Evolutionary conservation across 2,329 filamentous ascomycete species (phyloP).

Genomic region (Colletotrichum agaves): DNA sequence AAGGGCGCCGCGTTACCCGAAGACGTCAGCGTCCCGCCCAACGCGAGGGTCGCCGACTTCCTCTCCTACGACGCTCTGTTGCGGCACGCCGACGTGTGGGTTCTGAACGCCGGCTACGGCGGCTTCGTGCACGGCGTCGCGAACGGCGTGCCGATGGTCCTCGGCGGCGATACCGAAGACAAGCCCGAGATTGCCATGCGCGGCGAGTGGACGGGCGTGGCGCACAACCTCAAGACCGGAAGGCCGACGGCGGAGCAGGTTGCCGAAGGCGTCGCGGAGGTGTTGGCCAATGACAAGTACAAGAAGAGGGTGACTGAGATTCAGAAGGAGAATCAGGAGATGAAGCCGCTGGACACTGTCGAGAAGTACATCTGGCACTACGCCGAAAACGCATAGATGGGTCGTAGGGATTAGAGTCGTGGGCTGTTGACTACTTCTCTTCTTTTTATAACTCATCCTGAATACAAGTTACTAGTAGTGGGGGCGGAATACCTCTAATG

Average conservation of each 20-base stretch:
- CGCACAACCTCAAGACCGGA: conserved; percentile 54
- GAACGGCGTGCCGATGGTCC: conserved; percentile 59
- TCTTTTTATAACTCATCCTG: too few relatives aligned
- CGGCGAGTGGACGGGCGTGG: conserved; percentile 56
- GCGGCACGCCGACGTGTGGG: conserved; percentile 55
- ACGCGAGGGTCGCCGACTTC: conserved; percentile 58
- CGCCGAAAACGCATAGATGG: conserved; percentile 7
- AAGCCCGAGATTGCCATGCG: conserved; percentile 55
- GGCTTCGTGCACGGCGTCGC: conserved; percentile 57
- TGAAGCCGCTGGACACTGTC: conserved; percentile 37
- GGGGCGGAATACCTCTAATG: too few relatives aligned
- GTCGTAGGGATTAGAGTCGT: too few relatives aligned
- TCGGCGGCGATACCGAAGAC: conserved; percentile 55
- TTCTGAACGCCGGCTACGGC: conserved; percentile 61
- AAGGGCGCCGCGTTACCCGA: conserved; percentile 41
- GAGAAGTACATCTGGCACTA: conserved; percentile 38
- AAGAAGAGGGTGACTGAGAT: conserved; percentile 46
- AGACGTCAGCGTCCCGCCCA: conserved; percentile 49
- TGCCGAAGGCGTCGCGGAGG: conserved; percentile 44
- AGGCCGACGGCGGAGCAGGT: conserved; percentile 45
- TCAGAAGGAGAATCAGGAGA: conserved; percentile 47
- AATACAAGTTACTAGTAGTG: too few relatives aligned
- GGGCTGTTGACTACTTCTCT: too few relatives aligned
- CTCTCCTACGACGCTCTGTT: conserved; percentile 60
- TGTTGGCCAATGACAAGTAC: conserved; percentile 46